Evolutionary conservation across 2,329 filamentous ascomycete species (phyloP).

Genomic region (Arthrobotrys sinensis): DNA sequence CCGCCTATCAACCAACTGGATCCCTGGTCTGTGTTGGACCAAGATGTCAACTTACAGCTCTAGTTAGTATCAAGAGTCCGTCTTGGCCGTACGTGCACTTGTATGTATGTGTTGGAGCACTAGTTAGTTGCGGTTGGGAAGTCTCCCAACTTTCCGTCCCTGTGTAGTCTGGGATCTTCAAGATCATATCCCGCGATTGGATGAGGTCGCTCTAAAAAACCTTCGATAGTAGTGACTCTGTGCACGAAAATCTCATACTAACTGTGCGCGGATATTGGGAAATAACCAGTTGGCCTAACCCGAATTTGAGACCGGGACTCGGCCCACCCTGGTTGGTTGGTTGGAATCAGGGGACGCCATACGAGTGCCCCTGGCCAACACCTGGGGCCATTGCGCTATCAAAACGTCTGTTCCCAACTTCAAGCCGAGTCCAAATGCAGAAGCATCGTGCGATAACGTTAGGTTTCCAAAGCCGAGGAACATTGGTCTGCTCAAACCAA

Average conservation of each 20-base stretch:
- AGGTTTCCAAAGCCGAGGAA: constrained; percentile 18
- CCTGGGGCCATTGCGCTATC: constrained; percentile 52
- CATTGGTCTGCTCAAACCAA: not conserved
- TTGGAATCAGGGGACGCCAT: constrained; percentile 24
- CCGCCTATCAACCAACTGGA: constrained; percentile 46
- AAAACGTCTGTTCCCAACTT: constrained; percentile 21
- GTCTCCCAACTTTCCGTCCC: constrained; percentile 5
- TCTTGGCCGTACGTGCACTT: constrained; percentile 38
- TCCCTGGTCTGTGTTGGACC: constrained; percentile 29
- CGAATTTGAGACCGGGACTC: not conserved
- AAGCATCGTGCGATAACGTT: constrained; percentile 43
- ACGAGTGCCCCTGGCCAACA: constrained; percentile 4
- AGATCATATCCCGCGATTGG: not conserved
- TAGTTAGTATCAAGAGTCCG: constrained; percentile 1
- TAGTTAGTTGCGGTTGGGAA: constrained; percentile 5
- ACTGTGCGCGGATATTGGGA: not conserved
- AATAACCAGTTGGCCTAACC: constrained; percentile 12
- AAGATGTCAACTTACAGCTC: constrained; percentile 29
- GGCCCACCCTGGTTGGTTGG: constrained; percentile 13
- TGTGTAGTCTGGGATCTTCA: not conserved
- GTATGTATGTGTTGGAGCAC: not conserved
- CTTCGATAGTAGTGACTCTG: not conserved
- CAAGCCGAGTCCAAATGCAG: constrained; percentile 21
- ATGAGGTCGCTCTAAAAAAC: not conserved
- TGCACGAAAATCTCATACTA: constrained; percentile 4